Evolutionary conservation across 2,329 filamentous ascomycete genomes (phyloP), one percentile per base, ranked within the genome.

Genomic region (Metarhizium sp.): DNA sequence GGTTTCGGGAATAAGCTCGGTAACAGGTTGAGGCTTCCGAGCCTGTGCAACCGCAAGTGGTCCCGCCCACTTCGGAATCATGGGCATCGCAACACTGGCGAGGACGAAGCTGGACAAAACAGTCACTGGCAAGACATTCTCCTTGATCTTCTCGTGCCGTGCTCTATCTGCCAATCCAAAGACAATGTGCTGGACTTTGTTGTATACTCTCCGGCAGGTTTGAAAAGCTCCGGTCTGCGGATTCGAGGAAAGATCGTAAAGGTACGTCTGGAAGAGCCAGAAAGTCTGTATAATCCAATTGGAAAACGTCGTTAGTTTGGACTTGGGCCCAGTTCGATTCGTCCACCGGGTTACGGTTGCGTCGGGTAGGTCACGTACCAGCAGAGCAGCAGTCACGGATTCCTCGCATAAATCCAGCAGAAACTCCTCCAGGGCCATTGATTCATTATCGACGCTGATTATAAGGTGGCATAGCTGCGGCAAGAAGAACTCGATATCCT

Each of bases 401-500:
- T 92, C 88, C 71, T 94, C 87, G 72, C 90, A 94, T 58, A 94
- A 74, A 70, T 94, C 89, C 66, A 92, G 75, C 64, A 94, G 80
- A 68, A 92, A 94, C 74, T 94, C 89, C 73, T 94, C 90, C 71
- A 94, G 72, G 51, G 90, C 89, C 88, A 94, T 92, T 62, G 88
- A 92, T 77, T 94, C 90, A 73, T 92, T 94, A 76, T 92, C 85
- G 70, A 92, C 82, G 72, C 87, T 92, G 67, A 94, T 88, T 73
- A 92, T 85, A 60, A 94, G 84, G 74, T 94, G 90, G 70, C 89
- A 94, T 77, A 94, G 77, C 76, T 90, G 87, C 59, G 89, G 89
- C 51, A 94, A 80, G 77, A 92, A 94, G 84, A 94, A 94, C 73
- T 94, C 90, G 69, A 94, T 92, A 73, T 94, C 88, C 76, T 91